Percentiles rank a stretch among this genome's conserved stretches.
Evolutionary conservation across 2,329 filamentous ascomycete genomes (phyloP).

Genomic region (Tolypocladium guangdongense): DNA sequence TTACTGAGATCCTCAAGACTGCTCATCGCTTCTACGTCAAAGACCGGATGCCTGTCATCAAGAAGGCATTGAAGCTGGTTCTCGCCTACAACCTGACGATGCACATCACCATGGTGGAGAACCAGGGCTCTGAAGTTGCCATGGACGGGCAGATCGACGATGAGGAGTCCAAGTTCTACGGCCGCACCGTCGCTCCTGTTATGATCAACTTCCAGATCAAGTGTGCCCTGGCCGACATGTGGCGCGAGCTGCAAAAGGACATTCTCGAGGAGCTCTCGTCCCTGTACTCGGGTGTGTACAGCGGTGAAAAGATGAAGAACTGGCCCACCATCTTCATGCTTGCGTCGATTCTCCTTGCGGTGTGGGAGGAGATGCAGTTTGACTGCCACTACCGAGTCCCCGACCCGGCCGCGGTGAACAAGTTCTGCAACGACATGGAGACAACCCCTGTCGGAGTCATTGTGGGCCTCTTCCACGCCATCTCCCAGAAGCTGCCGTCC

Average conservation of each 20-base stretch:
- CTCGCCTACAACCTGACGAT: conserved; percentile 92
- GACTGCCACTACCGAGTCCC: conserved; percentile 93
- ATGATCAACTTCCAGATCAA: conserved; percentile 99
- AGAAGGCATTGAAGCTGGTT: conserved; percentile 89
- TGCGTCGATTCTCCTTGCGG: conserved; percentile 80
- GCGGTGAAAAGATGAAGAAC: conserved; percentile 93
- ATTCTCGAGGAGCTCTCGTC: conserved; percentile 86
- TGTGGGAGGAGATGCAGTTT: conserved; percentile 99
- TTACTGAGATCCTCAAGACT: conserved; percentile 93
- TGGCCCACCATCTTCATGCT: conserved; percentile 99
- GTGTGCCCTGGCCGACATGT: conserved; percentile 93
- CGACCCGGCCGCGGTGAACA: conserved; percentile 72
- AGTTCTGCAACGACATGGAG: conserved; percentile 97
- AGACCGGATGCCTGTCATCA: conserved; percentile 79
- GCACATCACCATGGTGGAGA: conserved; percentile 91
- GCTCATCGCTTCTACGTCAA: conserved; percentile 87
- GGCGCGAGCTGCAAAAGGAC: conserved; percentile 94
- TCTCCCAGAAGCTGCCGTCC: conserved; percentile 88
- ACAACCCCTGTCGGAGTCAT: conserved; percentile 91
- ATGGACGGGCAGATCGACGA: conserved; percentile 79
- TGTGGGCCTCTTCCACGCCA: conserved; percentile 92
- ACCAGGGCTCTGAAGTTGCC: conserved; percentile 67
- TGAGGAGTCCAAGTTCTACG: conserved; percentile 74
- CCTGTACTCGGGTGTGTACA: conserved; percentile 96
- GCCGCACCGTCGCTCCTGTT: conserved; percentile 85